phyloP scores from a whole-genome alignment of 805 yeast genomes.

The Lachancea lanzarotensis region DNA sequence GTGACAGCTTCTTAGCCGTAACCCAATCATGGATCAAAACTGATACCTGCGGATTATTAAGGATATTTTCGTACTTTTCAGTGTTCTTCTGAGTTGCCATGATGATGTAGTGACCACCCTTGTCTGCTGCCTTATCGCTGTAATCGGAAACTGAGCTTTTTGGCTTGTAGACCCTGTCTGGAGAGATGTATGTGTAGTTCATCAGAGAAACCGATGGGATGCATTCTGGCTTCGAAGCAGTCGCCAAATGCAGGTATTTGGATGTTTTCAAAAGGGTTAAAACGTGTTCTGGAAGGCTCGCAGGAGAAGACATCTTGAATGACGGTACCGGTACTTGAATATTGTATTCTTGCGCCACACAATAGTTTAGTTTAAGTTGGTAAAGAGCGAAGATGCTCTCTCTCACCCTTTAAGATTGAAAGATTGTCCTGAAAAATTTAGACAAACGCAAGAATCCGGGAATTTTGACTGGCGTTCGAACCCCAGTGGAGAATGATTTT shows the following conservation, averaged over 20 bases:
- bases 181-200: slow-evolving; percentile 72
- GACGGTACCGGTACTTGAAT: neutral
- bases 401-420: neutral
- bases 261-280: slow-evolving; percentile 48
- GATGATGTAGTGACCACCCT: slow-evolving; percentile 44
- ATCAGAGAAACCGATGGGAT: slow-evolving; percentile 84
- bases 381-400: neutral
- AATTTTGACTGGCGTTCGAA: neutral
- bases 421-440: neutral
- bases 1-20: slow-evolving; percentile 44
- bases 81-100: slow-evolving; percentile 69
- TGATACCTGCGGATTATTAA: slow-evolving; percentile 69
- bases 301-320: slow-evolving; percentile 26
- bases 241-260: slow-evolving; percentile 77
- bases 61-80: slow-evolving; percentile 65
- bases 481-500: neutral
- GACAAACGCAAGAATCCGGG: neutral
- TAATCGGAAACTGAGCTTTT: slow-evolving; percentile 28
- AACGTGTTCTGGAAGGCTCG: slow-evolving; percentile 35
- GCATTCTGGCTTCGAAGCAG: slow-evolving; percentile 51
- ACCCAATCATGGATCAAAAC: slow-evolving; percentile 89
- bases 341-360: neutral
- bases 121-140: slow-evolving; percentile 20
- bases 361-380: neutral
- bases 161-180: slow-evolving; percentile 31